Evolutionary conservation across 441 rosid species (phyloP).

Genomic region (Populus tomentosa): DNA sequence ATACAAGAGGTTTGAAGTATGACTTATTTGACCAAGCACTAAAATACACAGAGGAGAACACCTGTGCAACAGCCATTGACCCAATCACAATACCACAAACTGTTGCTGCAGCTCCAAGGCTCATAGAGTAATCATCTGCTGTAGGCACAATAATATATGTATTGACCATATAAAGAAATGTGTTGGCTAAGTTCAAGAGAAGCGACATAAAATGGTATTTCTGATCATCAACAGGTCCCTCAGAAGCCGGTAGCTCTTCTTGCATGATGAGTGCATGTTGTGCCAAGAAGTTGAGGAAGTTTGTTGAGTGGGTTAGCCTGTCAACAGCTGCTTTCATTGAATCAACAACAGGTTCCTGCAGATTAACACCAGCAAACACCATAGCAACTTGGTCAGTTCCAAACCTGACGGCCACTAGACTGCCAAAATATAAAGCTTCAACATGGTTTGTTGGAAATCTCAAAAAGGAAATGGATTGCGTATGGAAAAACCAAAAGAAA

Average conservation of each 20-base stretch:
- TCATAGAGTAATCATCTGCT: slow-evolving; percentile 86
- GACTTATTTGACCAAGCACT: slow-evolving; percentile 98
- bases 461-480: neutral
- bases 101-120: slow-evolving; percentile 99
- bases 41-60: slow-evolving; percentile 93
- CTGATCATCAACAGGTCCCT: slow-evolving; percentile 60
- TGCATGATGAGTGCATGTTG: slow-evolving; percentile 98
- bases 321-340: slow-evolving; percentile 81
- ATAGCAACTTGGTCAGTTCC: slow-evolving; percentile 10
- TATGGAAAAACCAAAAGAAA: slow-evolving; percentile 24
- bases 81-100: slow-evolving; percentile 98
- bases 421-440: slow-evolving; percentile 2
- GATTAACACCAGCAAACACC: slow-evolving; percentile 9
- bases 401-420: slow-evolving; percentile 3
- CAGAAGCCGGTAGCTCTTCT: slow-evolving; percentile 88
- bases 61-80: slow-evolving; percentile 97
- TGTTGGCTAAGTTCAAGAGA: slow-evolving; percentile 73
- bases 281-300: slow-evolving; percentile 86
- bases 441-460: neutral
- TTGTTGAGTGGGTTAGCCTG: slow-evolving; percentile 75
- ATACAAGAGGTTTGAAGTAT: slow-evolving; percentile 88
- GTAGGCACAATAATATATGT: slow-evolving; percentile 97
- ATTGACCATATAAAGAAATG: slow-evolving; percentile 97
- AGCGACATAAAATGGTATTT: slow-evolving; percentile 84
- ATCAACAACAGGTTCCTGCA: slow-evolving; percentile 88